These are phyloP conservation scores for Beauveria australis DNA, from an alignment of 2,329 filamentous ascomycete genomes.

Conservation along the genomic window DNA sequence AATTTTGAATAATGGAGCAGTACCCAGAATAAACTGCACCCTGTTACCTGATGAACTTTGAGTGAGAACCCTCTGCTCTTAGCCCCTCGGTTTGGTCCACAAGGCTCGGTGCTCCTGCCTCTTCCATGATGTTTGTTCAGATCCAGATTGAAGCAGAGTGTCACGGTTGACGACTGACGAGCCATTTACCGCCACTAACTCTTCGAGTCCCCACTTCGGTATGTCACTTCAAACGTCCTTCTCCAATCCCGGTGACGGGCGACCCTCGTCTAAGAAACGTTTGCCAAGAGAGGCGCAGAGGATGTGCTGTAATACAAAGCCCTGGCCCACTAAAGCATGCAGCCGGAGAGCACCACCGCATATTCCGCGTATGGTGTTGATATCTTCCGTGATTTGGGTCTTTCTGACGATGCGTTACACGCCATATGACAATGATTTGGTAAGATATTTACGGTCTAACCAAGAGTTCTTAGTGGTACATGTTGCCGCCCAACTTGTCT, in stretches of 20 bases:
- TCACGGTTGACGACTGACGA: background rate
- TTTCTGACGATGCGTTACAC: background rate
- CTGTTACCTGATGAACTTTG: background rate
- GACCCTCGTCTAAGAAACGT: background rate
- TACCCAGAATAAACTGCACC: too few relatives aligned
- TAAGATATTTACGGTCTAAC: background rate
- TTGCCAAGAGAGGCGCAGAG: background rate
- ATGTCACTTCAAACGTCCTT: background rate
- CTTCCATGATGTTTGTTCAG: background rate
- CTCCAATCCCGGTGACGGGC: background rate
- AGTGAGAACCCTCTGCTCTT: background rate
- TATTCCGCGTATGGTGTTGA: background rate
- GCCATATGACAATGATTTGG: background rate
- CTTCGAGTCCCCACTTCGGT: background rate
- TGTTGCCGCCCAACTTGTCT: background rate
- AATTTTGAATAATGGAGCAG: background rate
- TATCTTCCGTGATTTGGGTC: background rate
- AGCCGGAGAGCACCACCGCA: constrained; percentile 1
- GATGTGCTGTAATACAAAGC: constrained; percentile 6
- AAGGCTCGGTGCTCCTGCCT: background rate
- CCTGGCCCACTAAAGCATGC: constrained; percentile 10
- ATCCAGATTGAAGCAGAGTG: background rate
- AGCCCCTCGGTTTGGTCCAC: background rate
- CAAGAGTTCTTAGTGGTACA: background rate
- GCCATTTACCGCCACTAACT: background rate